Conservation (phyloP, 495 filamentous ascomycete species). For the Achaetomiella virescens region DNA sequence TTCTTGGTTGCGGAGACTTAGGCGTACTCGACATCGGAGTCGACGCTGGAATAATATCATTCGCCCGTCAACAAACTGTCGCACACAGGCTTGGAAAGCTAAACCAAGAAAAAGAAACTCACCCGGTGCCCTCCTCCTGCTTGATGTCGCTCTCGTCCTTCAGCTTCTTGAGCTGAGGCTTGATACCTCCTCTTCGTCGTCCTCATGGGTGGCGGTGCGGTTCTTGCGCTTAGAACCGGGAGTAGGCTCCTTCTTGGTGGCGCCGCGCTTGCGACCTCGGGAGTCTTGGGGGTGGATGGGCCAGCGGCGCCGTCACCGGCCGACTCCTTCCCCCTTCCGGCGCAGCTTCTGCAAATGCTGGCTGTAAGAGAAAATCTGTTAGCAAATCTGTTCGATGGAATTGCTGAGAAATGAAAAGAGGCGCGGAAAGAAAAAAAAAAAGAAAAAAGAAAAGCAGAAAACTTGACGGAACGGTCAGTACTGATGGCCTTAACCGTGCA, state of each 20-base stretch:
- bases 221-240: constrained; percentile 16
- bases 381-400: constrained; percentile 7
- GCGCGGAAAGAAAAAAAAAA: background rate
- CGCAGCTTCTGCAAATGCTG: constrained; percentile 39
- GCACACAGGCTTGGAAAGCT: background rate
- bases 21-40: background rate
- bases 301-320: background rate
- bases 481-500: constrained; percentile 30
- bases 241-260: constrained; percentile 13
- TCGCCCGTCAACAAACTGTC: background rate
- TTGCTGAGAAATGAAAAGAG: background rate
- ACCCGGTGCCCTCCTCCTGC: constrained; percentile 2
- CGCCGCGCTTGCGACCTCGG: constrained; percentile 11
- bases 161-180: constrained; percentile 1
- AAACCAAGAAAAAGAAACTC: background rate
- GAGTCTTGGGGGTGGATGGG: constrained; percentile 12
- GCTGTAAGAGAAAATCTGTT: constrained; percentile 19
- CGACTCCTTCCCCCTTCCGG: constrained; percentile 24
- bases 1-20: background rate
- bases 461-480: constrained; percentile 1
- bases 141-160: constrained; percentile 21
- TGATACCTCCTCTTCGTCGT: constrained; percentile 11
- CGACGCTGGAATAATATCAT: too few species aligned
- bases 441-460: background rate
- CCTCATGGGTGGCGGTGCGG: background rate